phyloP scores from a whole-genome alignment of 2,329 filamentous ascomycete genomes.

The Colletotrichum camelliae region DNA sequence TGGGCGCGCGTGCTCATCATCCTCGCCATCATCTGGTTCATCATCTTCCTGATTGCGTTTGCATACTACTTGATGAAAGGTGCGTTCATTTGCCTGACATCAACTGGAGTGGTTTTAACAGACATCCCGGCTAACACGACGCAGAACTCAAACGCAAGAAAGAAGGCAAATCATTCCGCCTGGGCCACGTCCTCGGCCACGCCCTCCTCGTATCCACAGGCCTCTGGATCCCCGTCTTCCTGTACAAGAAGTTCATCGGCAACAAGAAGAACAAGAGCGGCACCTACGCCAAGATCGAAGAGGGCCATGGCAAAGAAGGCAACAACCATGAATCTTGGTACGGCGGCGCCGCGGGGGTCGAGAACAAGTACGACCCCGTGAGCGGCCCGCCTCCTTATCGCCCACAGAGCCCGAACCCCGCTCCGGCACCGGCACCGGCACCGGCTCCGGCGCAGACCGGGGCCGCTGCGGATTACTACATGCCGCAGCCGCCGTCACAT shows the following conservation, averaged over 20 bases:
- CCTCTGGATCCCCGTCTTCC: constrained; percentile 25
- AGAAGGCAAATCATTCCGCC: constrained; percentile 18
- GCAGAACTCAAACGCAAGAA: constrained; percentile 20
- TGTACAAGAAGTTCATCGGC: constrained; percentile 28
- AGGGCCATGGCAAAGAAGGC: constrained; percentile 3
- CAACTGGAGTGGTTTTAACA: background rate
- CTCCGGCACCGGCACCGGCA: background rate
- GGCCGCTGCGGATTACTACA: constrained; percentile 13
- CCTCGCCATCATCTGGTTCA: constrained; percentile 12
- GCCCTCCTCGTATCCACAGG: constrained; percentile 20
- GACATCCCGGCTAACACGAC: background rate
- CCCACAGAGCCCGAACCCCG: background rate
- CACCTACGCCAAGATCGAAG: constrained; percentile 22
- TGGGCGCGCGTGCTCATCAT: constrained; percentile 23
- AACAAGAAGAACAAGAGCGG: background rate
- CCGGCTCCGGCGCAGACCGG: background rate
- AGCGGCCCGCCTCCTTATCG: background rate
- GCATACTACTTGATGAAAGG: background rate
- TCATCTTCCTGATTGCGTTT: constrained; percentile 9
- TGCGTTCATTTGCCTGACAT: background rate
- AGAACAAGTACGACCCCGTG: constrained; percentile 11
- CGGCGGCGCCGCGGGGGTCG: background rate
- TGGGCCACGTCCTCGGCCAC: constrained; percentile 9
- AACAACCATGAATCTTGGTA: constrained; percentile 2
- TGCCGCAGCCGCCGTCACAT: constrained; percentile 8